Evolutionary conservation across 441 rosid species (phyloP), one percentile per base, ranked within the genome.

Genomic region (Sinapis alba): DNA sequence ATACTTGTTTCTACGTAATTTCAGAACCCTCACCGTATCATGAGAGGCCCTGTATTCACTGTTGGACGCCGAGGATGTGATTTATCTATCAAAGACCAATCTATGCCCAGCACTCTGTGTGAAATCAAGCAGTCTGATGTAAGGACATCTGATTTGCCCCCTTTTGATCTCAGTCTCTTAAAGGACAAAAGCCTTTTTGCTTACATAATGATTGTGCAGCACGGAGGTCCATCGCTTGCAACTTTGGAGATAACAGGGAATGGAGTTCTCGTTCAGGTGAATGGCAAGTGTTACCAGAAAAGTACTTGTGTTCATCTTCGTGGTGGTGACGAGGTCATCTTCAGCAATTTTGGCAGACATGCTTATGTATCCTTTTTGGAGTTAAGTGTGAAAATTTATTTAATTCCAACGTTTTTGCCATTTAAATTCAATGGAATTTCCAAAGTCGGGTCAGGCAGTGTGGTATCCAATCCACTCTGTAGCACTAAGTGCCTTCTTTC

Each of bases 321-420:
- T 34, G 98, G 95, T 74, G 99, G 99, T 7, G 99, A 96, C 79
- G 98, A 96, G 80, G 84, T 96, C 79, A 81, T 94, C 82, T 96
- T 96, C 77, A 84, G 85, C 72, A 63, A 82, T 53, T 63, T 89
- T 7, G 95, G 88, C 38, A 89, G 86, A 79, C 96, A 96, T 85
- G 88, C 99, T 74, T 96, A 96, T 72, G 99, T 96, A 96, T 96
- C 99, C 98, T 96, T 87, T 70, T n/a, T 51, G 34, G 21, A 66
- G 61, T 32, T 56, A 26, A 24, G 56, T 3, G 12, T 72, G 26
- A 13, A 45, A 65, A 21, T 20, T 24, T 51, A 47, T 41, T 73
- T 3, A 8, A 23, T 18, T 23, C 53, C 36, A 54, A 50, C 5
- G 21, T 15, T 51, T 36, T 61, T 38, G 50, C 50, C 13, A 57